phyloP scores from a whole-genome alignment of 2,329 filamentous ascomycete genomes.

The Mycosphaerelloides madeirae region DNA sequence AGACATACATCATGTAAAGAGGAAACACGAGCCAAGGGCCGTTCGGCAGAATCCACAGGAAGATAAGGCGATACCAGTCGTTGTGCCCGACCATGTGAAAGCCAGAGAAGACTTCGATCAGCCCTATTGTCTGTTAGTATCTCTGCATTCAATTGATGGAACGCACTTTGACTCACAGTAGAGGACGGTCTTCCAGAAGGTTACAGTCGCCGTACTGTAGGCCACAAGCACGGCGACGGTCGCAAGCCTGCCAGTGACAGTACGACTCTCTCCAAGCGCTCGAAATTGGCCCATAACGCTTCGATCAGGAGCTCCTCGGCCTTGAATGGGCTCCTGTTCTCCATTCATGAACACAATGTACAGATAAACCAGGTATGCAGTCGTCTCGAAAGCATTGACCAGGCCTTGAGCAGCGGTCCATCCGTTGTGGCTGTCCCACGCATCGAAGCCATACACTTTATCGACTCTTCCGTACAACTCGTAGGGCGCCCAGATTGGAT shows the following conservation, averaged over 20 bases:
- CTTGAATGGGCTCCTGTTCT: constrained; percentile 30
- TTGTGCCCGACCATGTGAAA: constrained; percentile 63
- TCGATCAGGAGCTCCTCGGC: constrained; percentile 37
- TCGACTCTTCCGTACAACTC: constrained; percentile 75
- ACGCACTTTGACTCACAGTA: constrained; percentile 48
- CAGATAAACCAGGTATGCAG: constrained; percentile 61
- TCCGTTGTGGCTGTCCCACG: constrained; percentile 62
- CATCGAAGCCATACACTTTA: constrained; percentile 74
- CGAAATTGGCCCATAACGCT: constrained; percentile 43
- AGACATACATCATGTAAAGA: constrained; percentile 56
- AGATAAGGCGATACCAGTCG: constrained; percentile 46
- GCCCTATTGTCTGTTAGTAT: constrained; percentile 37
- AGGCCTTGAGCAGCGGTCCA: constrained; percentile 72
- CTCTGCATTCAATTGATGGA: background rate
- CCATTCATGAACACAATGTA: constrained; percentile 47
- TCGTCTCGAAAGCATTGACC: constrained; percentile 65
- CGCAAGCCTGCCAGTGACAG: constrained; percentile 49
- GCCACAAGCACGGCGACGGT: constrained; percentile 55
- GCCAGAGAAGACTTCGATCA: constrained; percentile 57
- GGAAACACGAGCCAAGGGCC: constrained; percentile 62
- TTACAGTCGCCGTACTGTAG: constrained; percentile 58
- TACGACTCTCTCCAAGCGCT: constrained; percentile 46
- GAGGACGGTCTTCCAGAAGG: constrained; percentile 62
- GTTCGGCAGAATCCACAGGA: constrained; percentile 63
- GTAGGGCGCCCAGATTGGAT: constrained; percentile 71